Conservation (phyloP, 768 basidiomycete species). For the Psilocybe subaeruginosa region DNA sequence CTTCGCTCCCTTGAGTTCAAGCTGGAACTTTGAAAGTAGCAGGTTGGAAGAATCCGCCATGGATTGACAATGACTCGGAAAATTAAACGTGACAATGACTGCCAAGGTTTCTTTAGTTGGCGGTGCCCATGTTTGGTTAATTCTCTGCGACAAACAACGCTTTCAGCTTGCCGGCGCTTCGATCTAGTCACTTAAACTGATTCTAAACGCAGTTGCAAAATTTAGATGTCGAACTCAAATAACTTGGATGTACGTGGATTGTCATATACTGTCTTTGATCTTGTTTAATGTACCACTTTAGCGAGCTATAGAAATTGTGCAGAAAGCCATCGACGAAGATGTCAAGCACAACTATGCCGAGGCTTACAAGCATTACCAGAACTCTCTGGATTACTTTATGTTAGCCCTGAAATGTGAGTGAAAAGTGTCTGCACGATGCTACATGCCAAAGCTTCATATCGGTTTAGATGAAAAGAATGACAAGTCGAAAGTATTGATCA, state of each 20-base stretch:
- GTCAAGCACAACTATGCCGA: conserved; percentile 91
- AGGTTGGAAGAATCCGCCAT: no score
- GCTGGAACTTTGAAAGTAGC: no score
- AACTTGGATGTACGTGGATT: conserved; percentile 48
- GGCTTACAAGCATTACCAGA: conserved; percentile 94
- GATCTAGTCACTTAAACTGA: not conserved
- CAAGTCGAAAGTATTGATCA: conserved; percentile 84
- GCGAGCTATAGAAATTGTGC: conserved; percentile 87
- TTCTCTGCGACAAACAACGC: no score
- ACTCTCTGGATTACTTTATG: conserved; percentile 98
- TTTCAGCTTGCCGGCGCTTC: not conserved
- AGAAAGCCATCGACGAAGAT: conserved; percentile 92
- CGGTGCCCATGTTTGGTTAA: no score
- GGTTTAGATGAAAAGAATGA: conserved; percentile 74
- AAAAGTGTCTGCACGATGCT: not conserved
- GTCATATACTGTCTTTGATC: not conserved
- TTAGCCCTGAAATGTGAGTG: conserved; percentile 86
- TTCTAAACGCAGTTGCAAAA: not conserved
- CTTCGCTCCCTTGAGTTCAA: no score
- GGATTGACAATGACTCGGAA: no score
- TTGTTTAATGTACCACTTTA: conserved; percentile 19
- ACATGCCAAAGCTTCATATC: not conserved
- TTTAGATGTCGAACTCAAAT: conserved; percentile 43
- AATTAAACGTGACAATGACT: no score
- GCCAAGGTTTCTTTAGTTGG: no score